Base-by-base conservation (phyloP, 208 protist genomes). In the Vickermania ingenoplastis region DNA sequence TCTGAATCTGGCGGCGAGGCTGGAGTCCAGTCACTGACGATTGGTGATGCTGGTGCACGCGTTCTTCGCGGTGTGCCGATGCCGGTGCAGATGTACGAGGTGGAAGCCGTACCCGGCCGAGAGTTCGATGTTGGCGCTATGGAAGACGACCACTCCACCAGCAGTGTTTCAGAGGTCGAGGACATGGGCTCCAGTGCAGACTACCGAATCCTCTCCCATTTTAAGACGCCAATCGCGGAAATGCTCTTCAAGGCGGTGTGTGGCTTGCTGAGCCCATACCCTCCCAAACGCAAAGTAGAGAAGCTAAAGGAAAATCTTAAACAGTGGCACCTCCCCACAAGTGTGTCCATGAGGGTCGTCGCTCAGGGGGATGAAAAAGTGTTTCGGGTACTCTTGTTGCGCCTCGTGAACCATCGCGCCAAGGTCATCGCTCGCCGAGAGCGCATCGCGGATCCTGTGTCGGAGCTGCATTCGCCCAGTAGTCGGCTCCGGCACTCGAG, bases 1-100 rank as follows among this genome's bases (percentile, higher is more conserved):
- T 26, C 7, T 54, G 50, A 17, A 54, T 25, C 24, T 7, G 36
- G 36, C 17, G 36, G 17, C 22, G 11, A 7, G 7, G 21, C 50
- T 26, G 5, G 5, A 54, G 5, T 26, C 5, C 13, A 54, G 24
- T 28, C 22, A 5, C 21, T 54, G 13, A 7, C 11, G 5, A 13
- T 54, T 13, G 23, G 7, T 25, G 50, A 54, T 25, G 50, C 22
- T 54, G 50, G 50, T 25, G 50, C 50, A 13, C 50, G 22, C 7
- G 22, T 25, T 17, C 50, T 54, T 5, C 13, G 24, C 7, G 50
- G 50, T 13, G 24, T 54, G 5, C 7, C 50, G 7, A 5, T 28
- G 7, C 50, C 50, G 5, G 50, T 54, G 50, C 24, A 17, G 23
- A 54, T 54, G 50, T 54, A 54, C 23, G 7, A 54, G 7, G 50